phyloP scores from a whole-genome alignment of 805 yeast genomes.

The Ogataea paraovalis region DNA sequence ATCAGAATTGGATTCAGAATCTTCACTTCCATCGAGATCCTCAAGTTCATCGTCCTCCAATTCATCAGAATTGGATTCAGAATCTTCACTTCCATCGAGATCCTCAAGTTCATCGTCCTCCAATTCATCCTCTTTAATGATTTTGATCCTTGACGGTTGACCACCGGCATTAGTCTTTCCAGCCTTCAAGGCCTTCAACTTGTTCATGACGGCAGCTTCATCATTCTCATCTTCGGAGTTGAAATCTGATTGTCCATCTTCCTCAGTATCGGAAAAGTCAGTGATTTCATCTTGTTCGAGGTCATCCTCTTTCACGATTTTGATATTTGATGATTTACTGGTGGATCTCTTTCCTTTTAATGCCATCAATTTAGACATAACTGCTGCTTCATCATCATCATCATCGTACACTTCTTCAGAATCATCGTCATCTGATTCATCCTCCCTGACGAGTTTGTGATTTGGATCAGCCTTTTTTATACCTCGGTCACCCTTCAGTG shows the following conservation, averaged over 20 bases:
- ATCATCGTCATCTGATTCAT: slow-evolving; percentile 10
- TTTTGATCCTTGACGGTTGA: background rate
- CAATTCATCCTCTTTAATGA: slow-evolving; percentile 9
- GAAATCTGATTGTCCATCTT: slow-evolving; percentile 1
- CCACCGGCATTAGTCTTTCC: slow-evolving; percentile 29
- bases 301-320: slow-evolving; percentile 18
- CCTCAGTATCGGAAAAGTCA: slow-evolving; percentile 5
- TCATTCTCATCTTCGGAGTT: too few species aligned
- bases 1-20: background rate
- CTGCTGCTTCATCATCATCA: slow-evolving; percentile 38
- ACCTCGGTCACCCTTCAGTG: slow-evolving; percentile 33
- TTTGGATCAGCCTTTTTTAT: too few species aligned
- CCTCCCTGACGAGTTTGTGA: slow-evolving; percentile 19
- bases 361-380: slow-evolving; percentile 41
- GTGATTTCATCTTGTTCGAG: slow-evolving; percentile 16
- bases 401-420: slow-evolving; percentile 20
- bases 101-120: slow-evolving; percentile 9
- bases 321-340: background rate
- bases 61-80: background rate
- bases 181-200: slow-evolving; percentile 57
- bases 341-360: slow-evolving; percentile 32
- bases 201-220: slow-evolving; percentile 54
- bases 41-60: slow-evolving; percentile 9
- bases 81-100: background rate
- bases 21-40: slow-evolving; percentile 1